phyloP scores from a whole-genome alignment of 495 filamentous ascomycete species.

The Extremus antarcticus region DNA sequence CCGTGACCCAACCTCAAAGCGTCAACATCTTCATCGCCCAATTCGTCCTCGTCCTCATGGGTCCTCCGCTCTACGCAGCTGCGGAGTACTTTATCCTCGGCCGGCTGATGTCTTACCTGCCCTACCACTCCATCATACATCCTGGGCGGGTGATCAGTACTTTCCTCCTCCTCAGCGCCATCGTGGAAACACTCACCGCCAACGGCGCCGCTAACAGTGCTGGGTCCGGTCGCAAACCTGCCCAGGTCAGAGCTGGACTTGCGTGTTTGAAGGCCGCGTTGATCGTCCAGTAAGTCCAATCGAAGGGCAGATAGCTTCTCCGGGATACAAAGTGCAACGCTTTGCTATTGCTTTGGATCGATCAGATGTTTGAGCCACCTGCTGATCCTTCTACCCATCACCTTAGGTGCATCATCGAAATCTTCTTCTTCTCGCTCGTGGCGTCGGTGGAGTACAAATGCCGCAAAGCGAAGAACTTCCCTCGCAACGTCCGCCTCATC shows the following conservation, averaged over 20 bases:
- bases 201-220: slow-evolving; percentile 52
- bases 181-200: slow-evolving; percentile 60
- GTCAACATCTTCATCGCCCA: slow-evolving; percentile 8
- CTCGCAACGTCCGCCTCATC: slow-evolving; percentile 43
- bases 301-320: too few relatives aligned
- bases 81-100: slow-evolving; percentile 69
- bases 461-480: slow-evolving; percentile 40
- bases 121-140: slow-evolving; percentile 66
- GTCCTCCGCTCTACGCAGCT: slow-evolving; percentile 53
- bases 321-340: too few relatives aligned
- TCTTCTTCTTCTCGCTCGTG: slow-evolving; percentile 48
- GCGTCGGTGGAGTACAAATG: slow-evolving; percentile 51
- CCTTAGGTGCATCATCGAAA: slow-evolving; percentile 54
- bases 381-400: too few relatives aligned
- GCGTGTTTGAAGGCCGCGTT: slow-evolving; percentile 55
- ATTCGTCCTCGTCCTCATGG: slow-evolving; percentile 12
- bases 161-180: slow-evolving; percentile 50
- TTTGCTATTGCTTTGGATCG: too few relatives aligned
- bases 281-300: slow-evolving; percentile 56
- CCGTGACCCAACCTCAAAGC: neutral
- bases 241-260: slow-evolving; percentile 43
- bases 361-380: too few relatives aligned
- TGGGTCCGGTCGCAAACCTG: slow-evolving; percentile 35
- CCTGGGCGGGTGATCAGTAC: slow-evolving; percentile 67
- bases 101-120: slow-evolving; percentile 66